Base-by-base conservation (phyloP, 75 land plant species). In the Selaginella moellendorffii region DNA sequence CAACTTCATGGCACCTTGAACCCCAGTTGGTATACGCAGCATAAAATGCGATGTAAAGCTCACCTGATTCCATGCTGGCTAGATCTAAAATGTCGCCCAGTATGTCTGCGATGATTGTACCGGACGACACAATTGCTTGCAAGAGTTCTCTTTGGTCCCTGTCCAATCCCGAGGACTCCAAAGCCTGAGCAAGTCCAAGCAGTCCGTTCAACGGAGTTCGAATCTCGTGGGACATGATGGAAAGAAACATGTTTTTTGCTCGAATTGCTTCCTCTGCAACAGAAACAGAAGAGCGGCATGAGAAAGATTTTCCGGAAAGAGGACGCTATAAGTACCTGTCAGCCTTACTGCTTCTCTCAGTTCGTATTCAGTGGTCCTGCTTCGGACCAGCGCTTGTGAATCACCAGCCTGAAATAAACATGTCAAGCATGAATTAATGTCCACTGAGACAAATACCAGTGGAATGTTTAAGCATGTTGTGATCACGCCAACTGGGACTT, bases 211-310 rank as follows among this genome's bases (percentile, higher is more conserved):
- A 63, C 0, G 66, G 67, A 2, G 72, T 70, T 26, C 67, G 52
- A 20, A 69, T 69, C 53, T 69, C 71, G 31, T 69, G 71, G 14
- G 71, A 69, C 65, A 62, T 69, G 30, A 69, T 70, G 1, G 72
- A 26, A 36, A 70, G 67, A 28, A 70, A 70, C 66, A 70, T 58
- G 28, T 70, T 70, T 66, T 70, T 70, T 9, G 72, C 72, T 29
- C 61, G 66, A 28, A 70, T 70, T 20, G 59, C 54, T 1, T 70
- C 31, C 66, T 63, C 66, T 70, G 46, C 29, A 5, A n/a, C 0
- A 64, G 26, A n/a, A 64, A 9, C 25, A 28, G 19, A 26, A 28
- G 8, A n/a, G n/a, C n/a, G n/a, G n/a, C n/a, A n/a, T 5, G n/a
- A 62, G 28, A 9, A 62, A 62, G 29, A 25, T 56, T 5, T 10